Evolutionary conservation across 2,329 filamentous ascomycete species (phyloP), one percentile per base, ranked within the genome.

Genomic region (Ascochyta viciae-villosae): DNA sequence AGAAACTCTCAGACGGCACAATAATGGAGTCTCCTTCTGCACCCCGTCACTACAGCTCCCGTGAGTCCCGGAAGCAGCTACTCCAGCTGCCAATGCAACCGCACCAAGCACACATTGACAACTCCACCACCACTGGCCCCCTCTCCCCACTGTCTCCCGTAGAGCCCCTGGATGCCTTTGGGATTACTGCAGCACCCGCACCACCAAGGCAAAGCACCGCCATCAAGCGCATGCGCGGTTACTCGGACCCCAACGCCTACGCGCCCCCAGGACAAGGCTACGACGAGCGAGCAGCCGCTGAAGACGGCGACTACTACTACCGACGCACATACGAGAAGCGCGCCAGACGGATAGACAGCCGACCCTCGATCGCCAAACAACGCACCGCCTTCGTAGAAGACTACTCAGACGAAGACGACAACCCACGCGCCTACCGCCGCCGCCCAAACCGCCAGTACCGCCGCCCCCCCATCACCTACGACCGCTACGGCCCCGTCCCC

Each of bases 31-130:
- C 64, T 35, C 67, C 68, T 40, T 53, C 50, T 16, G 33, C 49
- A 33, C 58, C 62, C 22, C 55, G 59, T 22, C 57, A 60, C 22
- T 45, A 54, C 41, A 61, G 53, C 47, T 63, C 65, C 23, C 64
- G 56, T 8, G 67, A 68, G 8, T 71, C 66, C 22, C 62, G 63
- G 16, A 67, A 67, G 49, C 64, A 70, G n/a, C 59, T 73, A 16
- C 63, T 74, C 5, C 66, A 69, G 12, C 58, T 69, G 4, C 69
- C 71, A 22, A 63, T 63, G 29, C 68, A 68, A 38, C 67, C 69
- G 23, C 57, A 66, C 29, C 62, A 63, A 40, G 70, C 67, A 34
- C 65, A 68, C 40, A 41, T 70, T n/a, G 58, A 67, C 22, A 19
- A 19, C 19, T 19, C 19, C 19, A 37, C 40, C n/a, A 47, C 34